Percentiles rank a stretch among this genome's conserved stretches.
Evolutionary conservation across 2,329 filamentous ascomycete species (phyloP).

Genomic region (Phyllosticta capitalensis): DNA sequence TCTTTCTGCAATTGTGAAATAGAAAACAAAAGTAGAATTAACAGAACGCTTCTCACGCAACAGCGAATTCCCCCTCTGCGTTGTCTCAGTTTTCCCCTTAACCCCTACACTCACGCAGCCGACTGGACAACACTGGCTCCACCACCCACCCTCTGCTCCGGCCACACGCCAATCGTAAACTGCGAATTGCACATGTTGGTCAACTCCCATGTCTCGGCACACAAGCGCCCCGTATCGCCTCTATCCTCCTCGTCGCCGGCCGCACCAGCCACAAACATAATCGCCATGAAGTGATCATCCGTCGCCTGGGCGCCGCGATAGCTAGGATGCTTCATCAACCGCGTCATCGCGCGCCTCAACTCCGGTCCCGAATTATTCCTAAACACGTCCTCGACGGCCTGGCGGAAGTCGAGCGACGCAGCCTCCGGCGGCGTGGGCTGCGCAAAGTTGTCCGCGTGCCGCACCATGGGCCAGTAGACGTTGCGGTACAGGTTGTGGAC

Average conservation of each 20-base stretch:
- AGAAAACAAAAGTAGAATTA: too few species aligned
- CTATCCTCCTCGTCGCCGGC: conserved; percentile 33
- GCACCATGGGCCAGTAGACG: conserved; percentile 54
- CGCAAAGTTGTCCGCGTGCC: conserved; percentile 54
- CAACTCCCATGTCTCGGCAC: conserved; percentile 57
- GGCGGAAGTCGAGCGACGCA: conserved; percentile 56
- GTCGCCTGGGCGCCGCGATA: conserved; percentile 60
- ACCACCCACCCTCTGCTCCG: neutral
- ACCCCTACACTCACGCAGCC: neutral
- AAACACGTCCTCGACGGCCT: conserved; percentile 53
- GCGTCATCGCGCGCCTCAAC: conserved; percentile 46
- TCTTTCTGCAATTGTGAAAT: too few species aligned
- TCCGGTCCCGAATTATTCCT: conserved; percentile 44
- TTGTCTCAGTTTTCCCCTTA: too few species aligned
- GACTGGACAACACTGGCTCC: neutral
- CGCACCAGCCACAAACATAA: conserved; percentile 53
- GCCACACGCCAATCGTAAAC: conserved; percentile 41
- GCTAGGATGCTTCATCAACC: conserved; percentile 58
- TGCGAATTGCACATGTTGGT: conserved; percentile 55
- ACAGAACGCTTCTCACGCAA: too few species aligned
- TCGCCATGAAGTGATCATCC: conserved; percentile 61
- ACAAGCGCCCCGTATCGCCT: conserved; percentile 33
- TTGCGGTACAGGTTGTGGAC: conserved; percentile 66
- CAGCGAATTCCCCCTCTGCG: too few species aligned
- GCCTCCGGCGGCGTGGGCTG: conserved; percentile 48